Evolutionary conservation across 257 asterid genomes (phyloP).

Genomic region (Penstemon davidsonii): DNA sequence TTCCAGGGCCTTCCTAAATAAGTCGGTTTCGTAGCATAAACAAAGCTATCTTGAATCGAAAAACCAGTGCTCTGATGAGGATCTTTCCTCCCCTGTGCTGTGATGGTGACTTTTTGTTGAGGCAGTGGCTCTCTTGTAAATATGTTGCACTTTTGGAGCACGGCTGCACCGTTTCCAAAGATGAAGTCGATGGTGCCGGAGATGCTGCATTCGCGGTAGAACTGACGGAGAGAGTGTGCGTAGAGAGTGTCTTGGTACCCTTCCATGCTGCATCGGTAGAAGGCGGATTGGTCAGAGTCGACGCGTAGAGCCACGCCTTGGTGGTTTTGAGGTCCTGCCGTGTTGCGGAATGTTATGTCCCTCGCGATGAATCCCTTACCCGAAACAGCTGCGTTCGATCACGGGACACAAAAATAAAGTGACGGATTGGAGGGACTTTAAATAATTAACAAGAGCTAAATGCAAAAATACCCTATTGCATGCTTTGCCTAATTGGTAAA

Average conservation of each 20-base stretch:
- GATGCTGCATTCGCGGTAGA: conserved; percentile 87
- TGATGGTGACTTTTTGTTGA: conserved; percentile 82
- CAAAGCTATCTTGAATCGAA: conserved; percentile 64
- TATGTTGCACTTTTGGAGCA: conserved; percentile 80
- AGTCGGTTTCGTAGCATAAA: conserved; percentile 74
- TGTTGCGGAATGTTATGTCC: conserved; percentile 92
- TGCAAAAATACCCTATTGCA: too few species aligned
- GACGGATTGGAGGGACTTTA: too few species aligned
- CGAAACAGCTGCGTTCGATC: conserved; percentile 60
- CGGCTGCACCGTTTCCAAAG: conserved; percentile 96
- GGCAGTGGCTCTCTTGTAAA: conserved; percentile 75
- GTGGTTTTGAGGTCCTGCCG: conserved; percentile 80
- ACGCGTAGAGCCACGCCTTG: conserved; percentile 96
- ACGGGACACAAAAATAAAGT: too few species aligned
- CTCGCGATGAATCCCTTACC: conserved; percentile 91
- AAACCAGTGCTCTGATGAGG: conserved; percentile 92
- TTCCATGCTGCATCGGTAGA: conserved; percentile 96
- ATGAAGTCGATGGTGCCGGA: conserved; percentile 97
- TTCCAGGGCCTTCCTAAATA: conserved; percentile 94
- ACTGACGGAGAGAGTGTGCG: conserved; percentile 94
- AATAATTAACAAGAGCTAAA: too few species aligned
- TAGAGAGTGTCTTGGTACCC: conserved; percentile 96
- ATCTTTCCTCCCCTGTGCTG: conserved; percentile 89
- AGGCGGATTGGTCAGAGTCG: conserved; percentile 93
- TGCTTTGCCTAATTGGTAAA: too few species aligned